phyloP scores from a whole-genome alignment of 306 rosid genomes.

The Alnus rubra region DNA sequence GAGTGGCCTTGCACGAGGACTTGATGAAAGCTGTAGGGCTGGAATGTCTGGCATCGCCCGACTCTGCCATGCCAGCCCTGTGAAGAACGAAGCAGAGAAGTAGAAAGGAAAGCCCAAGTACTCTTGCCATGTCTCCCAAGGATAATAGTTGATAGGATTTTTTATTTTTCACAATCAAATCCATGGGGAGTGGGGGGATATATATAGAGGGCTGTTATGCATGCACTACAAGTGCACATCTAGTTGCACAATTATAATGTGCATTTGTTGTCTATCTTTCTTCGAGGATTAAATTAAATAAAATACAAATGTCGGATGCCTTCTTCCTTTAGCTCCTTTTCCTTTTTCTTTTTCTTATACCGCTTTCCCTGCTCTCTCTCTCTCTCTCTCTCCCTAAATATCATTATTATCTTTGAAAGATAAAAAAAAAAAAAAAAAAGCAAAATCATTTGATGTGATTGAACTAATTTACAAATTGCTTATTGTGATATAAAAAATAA shows the following conservation, averaged over 20 bases:
- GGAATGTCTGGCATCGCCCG: slow-evolving; percentile 22
- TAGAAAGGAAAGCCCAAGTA: slow-evolving; percentile 26
- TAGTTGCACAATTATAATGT: too few species aligned
- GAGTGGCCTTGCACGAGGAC: slow-evolving; percentile 60
- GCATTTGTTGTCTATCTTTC: neutral
- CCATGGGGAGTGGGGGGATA: neutral
- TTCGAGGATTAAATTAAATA: slow-evolving; percentile 1
- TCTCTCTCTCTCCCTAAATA: too few species aligned
- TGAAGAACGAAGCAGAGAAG: slow-evolving; percentile 31
- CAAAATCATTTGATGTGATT: too few species aligned
- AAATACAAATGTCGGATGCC: slow-evolving; percentile 5
- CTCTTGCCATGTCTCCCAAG: slow-evolving; percentile 42
- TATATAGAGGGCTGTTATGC: slow-evolving; percentile 14
- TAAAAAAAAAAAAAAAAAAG: too few species aligned
- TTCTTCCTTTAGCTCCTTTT: neutral
- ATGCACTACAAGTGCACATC: too few species aligned
- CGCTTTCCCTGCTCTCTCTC: neutral
- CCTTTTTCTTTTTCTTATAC: neutral
- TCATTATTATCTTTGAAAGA: neutral
- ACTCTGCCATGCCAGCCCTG: slow-evolving; percentile 21
- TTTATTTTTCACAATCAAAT: neutral
- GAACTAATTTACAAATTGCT: too few species aligned
- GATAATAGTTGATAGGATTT: neutral
- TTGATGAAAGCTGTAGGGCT: slow-evolving; percentile 50
- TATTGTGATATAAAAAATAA: too few species aligned